Base-by-base conservation (phyloP, 352 stramenopile genomes). In the Globisporangium paddicum region DNA sequence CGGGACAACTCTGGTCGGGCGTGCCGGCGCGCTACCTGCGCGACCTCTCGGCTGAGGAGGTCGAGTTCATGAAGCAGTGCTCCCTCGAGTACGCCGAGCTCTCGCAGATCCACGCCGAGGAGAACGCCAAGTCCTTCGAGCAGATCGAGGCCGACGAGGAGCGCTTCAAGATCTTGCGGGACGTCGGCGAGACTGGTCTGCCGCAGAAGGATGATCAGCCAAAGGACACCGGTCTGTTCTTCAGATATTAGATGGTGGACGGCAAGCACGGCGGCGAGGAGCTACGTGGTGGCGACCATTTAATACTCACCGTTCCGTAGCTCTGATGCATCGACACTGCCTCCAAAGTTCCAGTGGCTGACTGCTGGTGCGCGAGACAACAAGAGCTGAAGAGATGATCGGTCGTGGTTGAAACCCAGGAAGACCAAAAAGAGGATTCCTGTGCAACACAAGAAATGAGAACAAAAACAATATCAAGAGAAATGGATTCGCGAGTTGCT, bases 21-120 rank as follows among this genome's bases (percentile, higher is more conserved):
- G 70, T 91, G 46, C 86, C 86, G 1, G 86, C 86, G 37, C 82
- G 85, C 60, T 89, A 89, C 70, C 71, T 94, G 61, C 86, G 86
- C 57, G 85, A 96, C 57, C 82, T 95, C 60, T 91, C 82, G 21
- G 63, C 79, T 26, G 86, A 94, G 51, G 86, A 96, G 67, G 87
- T 92, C 44, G 81, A 87, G 63, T 96, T 96, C 67, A 92, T 96
- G 80, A 82, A 91, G 75, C 82, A 92, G 69, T 92, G 78, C 81
- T 85, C 83, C 65, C 68, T 88, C 57, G 86, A 96, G 68, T 95
- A 95, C 69, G 71, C 78, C 55, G 79, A 94, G 64, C 74, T 94
- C 28, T 82, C 86, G 40, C 62, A 83, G 50, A 71, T 88, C 59
- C 85, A 96, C 69, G 77, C 79, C 9, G 58, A 67, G 38, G 86